Evolutionary conservation across 768 basidiomycete species (phyloP).

Genomic region (Mycena olivaceomarginata): DNA sequence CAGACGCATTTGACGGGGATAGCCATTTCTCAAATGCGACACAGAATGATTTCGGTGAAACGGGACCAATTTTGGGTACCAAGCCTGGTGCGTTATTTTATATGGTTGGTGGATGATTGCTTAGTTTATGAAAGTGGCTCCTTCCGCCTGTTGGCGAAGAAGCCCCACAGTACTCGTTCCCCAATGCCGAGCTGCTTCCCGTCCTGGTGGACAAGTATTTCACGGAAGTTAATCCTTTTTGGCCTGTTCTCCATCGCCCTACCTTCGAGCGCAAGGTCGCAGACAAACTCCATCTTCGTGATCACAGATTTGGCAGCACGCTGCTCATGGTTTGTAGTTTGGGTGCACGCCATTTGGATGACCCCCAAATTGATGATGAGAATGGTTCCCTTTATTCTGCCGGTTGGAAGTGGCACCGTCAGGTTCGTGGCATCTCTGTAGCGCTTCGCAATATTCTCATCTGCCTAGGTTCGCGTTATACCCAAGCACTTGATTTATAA

Average conservation of each 20-base stretch:
- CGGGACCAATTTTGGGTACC: constrained; percentile 70
- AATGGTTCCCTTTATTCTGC: constrained; percentile 55
- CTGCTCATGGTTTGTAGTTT: constrained; percentile 62
- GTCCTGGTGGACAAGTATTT: constrained; percentile 79
- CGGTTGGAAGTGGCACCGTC: constrained; percentile 79
- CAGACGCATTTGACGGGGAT: constrained; percentile 51
- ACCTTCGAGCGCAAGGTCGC: constrained; percentile 75
- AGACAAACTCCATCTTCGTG: constrained; percentile 69
- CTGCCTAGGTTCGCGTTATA: constrained; percentile 53
- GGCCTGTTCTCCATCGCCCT: constrained; percentile 84
- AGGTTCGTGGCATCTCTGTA: constrained; percentile 12
- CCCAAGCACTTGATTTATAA: constrained; percentile 31
- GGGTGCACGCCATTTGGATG: constrained; percentile 76
- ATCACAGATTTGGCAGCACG: constrained; percentile 66
- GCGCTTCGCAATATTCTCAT: constrained; percentile 4
- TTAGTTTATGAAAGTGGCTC: constrained; percentile 13
- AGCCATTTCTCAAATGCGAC: background rate
- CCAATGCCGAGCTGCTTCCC: constrained; percentile 70
- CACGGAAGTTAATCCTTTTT: constrained; percentile 65
- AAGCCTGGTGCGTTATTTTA: constrained; percentile 59
- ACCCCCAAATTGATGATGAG: constrained; percentile 70
- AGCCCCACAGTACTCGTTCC: constrained; percentile 62
- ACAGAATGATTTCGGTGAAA: constrained; percentile 51
- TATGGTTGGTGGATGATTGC: background rate
- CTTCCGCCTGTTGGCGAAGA: constrained; percentile 41